Evolutionary conservation across 306 rosid genomes (phyloP), one percentile per base, ranked within the genome.

Genomic region (Canavalia gladiata): DNA sequence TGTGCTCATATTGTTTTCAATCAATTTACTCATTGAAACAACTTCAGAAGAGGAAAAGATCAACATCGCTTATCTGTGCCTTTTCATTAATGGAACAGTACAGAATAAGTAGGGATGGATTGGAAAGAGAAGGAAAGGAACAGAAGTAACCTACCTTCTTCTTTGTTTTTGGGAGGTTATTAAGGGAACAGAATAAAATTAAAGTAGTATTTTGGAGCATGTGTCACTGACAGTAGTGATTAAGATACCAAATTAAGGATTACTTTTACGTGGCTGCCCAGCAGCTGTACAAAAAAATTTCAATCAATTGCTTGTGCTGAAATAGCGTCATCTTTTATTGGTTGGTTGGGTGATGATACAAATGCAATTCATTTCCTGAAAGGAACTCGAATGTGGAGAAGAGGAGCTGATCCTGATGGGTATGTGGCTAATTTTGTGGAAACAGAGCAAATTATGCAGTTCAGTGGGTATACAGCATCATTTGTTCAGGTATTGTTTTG

Each of bases 301-400:
- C 25, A 63, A 41, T 45, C 25, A 63, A 41, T 3, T 41, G 74
- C 30, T 39, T 69, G 2, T 2, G 31, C 54, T 42, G 64, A 33
- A 80, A 49, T 29, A n/a, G 29, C 56, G 13, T 78, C 7, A 5
- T 69, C 64, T 77, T 62, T 47, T 69, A n/a, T 72, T 57, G 59
- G 33, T 73, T 68, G 34, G 30, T 52, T 68, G 68, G 42, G 56
- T 45, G 77, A 45, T 78, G 35, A 39, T n/a, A 2, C 34, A 45
- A 54, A 57, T 52, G 9, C 77, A 10, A 60, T 56, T 78, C 62
- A 73, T 86, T 74, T 74, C 50, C 66, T 63, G 47, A 28, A 88
- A 94, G 97, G 98, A 74, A 94, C 98, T 74, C 97, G 97, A 50
- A 87, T 94, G 94, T 94, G 98, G 98, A 90, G 97, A 90, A 90